Evolutionary conservation across 305 asterid genomes (phyloP), one percentile per base, ranked within the genome.

Genomic region (Fraxinus dipetala): DNA sequence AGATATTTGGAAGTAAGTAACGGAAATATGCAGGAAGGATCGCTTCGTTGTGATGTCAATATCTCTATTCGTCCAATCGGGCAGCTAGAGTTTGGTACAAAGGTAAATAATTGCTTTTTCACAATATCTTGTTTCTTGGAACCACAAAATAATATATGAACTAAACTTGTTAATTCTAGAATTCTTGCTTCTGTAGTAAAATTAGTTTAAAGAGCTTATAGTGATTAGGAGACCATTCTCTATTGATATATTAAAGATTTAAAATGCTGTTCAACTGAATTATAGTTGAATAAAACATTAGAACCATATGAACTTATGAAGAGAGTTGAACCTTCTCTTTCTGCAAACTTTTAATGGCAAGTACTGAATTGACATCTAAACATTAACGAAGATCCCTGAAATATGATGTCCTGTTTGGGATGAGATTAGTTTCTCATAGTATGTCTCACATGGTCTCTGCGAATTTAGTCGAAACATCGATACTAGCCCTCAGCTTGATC

Each of bases 21-120:
- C 74, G 98, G 99, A 56, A 94, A 96, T 87, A 94, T 94, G 98
- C 97, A 95, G 83, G 99, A 96, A 92, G 98, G 98, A 54, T 96
- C 99, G 63, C 97, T 96, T 85, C 96, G 99, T 48, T 96, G 99
- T 69, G 99, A 96, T 85, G 99, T 96, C 82, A 96, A 96, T 83
- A 89, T 96, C 86, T 96, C 99, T 30, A 86, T 96, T 88, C 98
- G 96, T 38, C 98, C 98, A 51, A 84, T 89, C 43, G 98, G 98
- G 54, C 99, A 94, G 88, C 83, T 78, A 75, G 91, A 91, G 84
- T 92, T 96, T 83, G 99, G 99, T 79, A 96, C 99, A 38, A 96
- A 96, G 98, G 99, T 93, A 86, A 81, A 22, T 79, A 59, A 65
- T 45, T 82, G 78, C 77, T 83, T 32, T 54, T 83, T 83, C 54